Base-by-base conservation (phyloP, 805 yeast genomes). In the Candida alai region DNA sequence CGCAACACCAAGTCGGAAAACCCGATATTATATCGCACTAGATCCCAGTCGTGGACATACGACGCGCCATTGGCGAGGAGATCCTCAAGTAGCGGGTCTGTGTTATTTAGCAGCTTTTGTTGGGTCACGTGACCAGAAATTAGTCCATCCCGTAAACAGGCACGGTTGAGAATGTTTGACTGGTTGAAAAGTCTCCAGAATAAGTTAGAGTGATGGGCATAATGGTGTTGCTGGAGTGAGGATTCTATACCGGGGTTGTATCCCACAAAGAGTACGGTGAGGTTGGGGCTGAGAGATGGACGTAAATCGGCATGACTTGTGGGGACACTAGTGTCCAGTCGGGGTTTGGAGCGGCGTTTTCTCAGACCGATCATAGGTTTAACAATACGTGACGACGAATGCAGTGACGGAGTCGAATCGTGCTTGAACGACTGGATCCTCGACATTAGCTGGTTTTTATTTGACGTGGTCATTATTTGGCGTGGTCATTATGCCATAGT, bases 211-310 rank as follows among this genome's bases (percentile, higher is more conserved):
- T 60, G 73, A 49, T 84, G 89, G 0, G 90, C 90, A 51, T 78
- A 83, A 47, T 81, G 76, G 49, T 82, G 89, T 21, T 83, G 87
- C 6, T 58, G 52, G 13, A 56, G 44, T 0, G 85, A 73, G 1
- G 88, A 79, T 45, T 67, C 68, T 4, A 76, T 54, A 2, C 89
- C 84, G 0, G 93, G 93, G 46, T 83, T 83, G 60, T 68, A 80
- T 1, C 93, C 93, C 3, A 82, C 65, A 44, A 83, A 82, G 3
- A 83, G 65, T 1, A 80, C 32, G 11, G 47, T 38, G 25, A 60
- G 45, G 30, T 50, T 33, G 2, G 37, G 32, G 12, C 42, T 30
- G 15, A 65, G 33, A 10, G 65, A 58, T 4, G 70, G 72, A 19
- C 48, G 51, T 8, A 63, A 47, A 23, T 62, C 64, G 12, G 48